These are phyloP conservation scores for Entomortierella chlamydospora DNA, from an alignment of 192 early-diverging fungal species.

Conservation along the genomic window DNA sequence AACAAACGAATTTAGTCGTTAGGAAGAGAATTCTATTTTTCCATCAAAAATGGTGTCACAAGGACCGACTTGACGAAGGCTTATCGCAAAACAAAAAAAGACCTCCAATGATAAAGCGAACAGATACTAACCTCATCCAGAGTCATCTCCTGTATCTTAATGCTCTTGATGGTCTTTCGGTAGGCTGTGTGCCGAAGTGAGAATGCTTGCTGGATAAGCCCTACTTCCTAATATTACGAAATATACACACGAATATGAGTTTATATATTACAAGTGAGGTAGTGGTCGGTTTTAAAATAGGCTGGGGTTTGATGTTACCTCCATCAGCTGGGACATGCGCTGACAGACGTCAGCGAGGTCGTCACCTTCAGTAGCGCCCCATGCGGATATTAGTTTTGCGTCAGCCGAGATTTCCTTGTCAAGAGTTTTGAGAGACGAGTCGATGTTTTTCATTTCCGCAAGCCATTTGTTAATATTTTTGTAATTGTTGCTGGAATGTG, in stretches of 20 bases:
- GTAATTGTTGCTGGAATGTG: constrained; percentile 40
- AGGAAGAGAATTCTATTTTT: too few relatives aligned
- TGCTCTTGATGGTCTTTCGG: constrained; percentile 46
- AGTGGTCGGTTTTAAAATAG: background rate
- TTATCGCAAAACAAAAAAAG: background rate
- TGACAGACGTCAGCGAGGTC: constrained; percentile 46
- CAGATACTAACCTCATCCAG: constrained; percentile 35
- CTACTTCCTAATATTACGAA: constrained; percentile 34
- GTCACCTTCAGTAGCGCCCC: constrained; percentile 41
- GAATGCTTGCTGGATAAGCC: constrained; percentile 44
- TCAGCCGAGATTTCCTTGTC: constrained; percentile 50
- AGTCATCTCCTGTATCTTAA: constrained; percentile 47
- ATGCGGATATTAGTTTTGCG: constrained; percentile 45
- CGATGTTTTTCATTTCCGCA: constrained; percentile 51
- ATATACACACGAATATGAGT: too few relatives aligned
- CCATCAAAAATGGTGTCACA: constrained; percentile 20
- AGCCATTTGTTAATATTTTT: constrained; percentile 53
- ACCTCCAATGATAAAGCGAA: background rate
- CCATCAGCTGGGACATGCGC: constrained; percentile 53
- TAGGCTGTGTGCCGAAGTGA: constrained; percentile 36
- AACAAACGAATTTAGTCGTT: background rate
- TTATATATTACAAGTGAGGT: too few relatives aligned
- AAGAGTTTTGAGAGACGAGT: constrained; percentile 41
- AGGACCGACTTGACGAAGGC: background rate
- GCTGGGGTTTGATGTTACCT: constrained; percentile 12